phyloP scores from a whole-genome alignment of 495 filamentous ascomycete genomes.

The Aspergillus ellipticus region DNA sequence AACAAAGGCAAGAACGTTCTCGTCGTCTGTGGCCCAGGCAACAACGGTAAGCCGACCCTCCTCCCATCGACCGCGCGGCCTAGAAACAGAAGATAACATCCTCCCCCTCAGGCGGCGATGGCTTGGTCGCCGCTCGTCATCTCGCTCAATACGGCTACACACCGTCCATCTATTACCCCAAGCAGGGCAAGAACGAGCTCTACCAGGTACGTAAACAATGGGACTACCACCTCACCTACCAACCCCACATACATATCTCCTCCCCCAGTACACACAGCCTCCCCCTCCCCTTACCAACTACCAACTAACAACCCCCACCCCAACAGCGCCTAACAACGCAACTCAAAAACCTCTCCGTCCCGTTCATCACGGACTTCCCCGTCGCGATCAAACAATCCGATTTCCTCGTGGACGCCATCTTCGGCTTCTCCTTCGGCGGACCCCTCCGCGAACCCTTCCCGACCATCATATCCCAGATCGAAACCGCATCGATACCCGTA shows the following conservation, averaged over 20 bases:
- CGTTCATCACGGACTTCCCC: conserved; percentile 79
- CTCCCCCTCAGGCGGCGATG: conserved; percentile 68
- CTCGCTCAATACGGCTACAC: conserved; percentile 91
- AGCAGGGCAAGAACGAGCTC: conserved; percentile 81
- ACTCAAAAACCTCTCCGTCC: conserved; percentile 74
- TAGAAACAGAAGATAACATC: not conserved
- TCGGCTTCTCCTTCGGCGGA: conserved; percentile 94
- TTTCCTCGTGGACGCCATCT: conserved; percentile 90
- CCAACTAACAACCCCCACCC: not conserved
- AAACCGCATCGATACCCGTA: conserved; percentile 68
- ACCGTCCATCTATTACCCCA: conserved; percentile 90
- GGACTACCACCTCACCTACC: too few species aligned
- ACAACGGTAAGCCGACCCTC: conserved; percentile 63
- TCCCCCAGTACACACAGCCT: too few species aligned
- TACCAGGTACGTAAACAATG: conserved; percentile 62
- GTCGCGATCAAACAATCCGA: conserved; percentile 61
- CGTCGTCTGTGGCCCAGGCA: conserved; percentile 89
- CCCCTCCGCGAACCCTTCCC: conserved; percentile 88
- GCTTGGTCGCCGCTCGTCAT: conserved; percentile 90
- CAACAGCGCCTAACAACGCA: conserved; percentile 74
- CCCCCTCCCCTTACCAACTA: too few species aligned
- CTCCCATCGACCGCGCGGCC: too few species aligned
- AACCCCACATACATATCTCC: not conserved
- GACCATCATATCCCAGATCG: conserved; percentile 70
- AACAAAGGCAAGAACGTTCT: conserved; percentile 69